Conservation (phyloP, 257 asterid genomes). For the Asclepias syriaca region DNA sequence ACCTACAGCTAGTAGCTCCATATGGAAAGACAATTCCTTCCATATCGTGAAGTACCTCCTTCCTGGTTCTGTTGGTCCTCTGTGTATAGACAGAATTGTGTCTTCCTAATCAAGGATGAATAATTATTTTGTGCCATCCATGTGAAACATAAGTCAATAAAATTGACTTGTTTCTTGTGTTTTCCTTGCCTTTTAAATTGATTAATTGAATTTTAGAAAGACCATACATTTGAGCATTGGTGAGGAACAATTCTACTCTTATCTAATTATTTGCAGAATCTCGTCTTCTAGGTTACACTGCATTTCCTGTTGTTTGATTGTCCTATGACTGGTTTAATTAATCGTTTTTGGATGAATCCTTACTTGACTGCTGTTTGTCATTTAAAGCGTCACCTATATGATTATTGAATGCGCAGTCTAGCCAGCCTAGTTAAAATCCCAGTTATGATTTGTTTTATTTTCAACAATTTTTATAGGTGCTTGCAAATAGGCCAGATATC, state of each 20-base stretch:
- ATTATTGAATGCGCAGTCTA: not conserved
- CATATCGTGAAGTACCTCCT: not conserved
- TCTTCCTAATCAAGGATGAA: not conserved
- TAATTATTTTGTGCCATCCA: not conserved
- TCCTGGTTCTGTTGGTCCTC: not conserved
- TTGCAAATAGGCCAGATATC: conserved; percentile 98
- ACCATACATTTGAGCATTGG: not conserved
- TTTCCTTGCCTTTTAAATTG: not conserved
- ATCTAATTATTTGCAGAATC: not conserved
- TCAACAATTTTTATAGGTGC: conserved; percentile 48
- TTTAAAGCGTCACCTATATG: not conserved
- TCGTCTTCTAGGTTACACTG: not conserved
- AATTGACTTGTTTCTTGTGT: not conserved
- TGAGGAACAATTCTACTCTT: not conserved
- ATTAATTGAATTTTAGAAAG: not conserved
- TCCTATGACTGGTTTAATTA: not conserved
- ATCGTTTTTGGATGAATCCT: not conserved
- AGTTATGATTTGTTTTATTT: not conserved
- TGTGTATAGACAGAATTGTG: not conserved
- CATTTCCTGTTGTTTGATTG: not conserved
- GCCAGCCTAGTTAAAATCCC: not conserved
- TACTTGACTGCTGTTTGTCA: not conserved
- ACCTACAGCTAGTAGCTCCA: not conserved
- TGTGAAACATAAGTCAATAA: not conserved
- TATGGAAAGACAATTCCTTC: not conserved